phyloP scores from a whole-genome alignment of 768 basidiomycete species.

The Naganishia kalamii region DNA sequence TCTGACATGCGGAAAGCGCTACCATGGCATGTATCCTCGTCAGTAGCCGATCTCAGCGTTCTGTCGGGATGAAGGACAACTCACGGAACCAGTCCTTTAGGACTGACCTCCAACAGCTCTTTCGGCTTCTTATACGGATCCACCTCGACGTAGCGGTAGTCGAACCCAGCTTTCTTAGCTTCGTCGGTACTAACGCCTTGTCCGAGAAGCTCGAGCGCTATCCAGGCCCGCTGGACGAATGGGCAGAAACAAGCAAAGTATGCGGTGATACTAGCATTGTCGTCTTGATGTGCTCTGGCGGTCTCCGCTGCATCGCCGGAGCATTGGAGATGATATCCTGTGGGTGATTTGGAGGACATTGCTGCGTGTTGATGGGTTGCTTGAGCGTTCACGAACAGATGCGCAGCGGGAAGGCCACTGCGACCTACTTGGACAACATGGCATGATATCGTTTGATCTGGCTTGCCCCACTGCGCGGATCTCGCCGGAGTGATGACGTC shows the following conservation, averaged over 20 bases:
- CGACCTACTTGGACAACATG: too few relatives aligned
- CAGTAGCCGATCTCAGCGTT: not conserved
- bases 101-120: conserved; percentile 15
- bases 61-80: not conserved
- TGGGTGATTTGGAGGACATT: conserved; percentile 18
- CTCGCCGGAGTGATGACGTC: too few relatives aligned
- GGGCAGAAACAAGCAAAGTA: conserved; percentile 22
- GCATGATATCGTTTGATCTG: too few relatives aligned
- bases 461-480: too few relatives aligned
- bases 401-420: too few relatives aligned
- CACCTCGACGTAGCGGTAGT: conserved; percentile 18
- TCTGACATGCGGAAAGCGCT: conserved; percentile 4
- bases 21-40: not conserved
- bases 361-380: not conserved
- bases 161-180: not conserved
- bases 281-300: not conserved
- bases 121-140: conserved; percentile 21
- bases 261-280: conserved; percentile 5
- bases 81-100: conserved; percentile 21
- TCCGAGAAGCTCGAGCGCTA: conserved; percentile 3
- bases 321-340: conserved; percentile 16
- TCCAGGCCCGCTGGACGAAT: conserved; percentile 20
- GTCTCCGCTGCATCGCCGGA: conserved; percentile 15
- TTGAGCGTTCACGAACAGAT: too few relatives aligned
- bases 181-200: not conserved